Evolutionary conservation across 768 basidiomycete species (phyloP), one percentile per base, ranked within the genome.

Genomic region (Panellus pusillus): DNA sequence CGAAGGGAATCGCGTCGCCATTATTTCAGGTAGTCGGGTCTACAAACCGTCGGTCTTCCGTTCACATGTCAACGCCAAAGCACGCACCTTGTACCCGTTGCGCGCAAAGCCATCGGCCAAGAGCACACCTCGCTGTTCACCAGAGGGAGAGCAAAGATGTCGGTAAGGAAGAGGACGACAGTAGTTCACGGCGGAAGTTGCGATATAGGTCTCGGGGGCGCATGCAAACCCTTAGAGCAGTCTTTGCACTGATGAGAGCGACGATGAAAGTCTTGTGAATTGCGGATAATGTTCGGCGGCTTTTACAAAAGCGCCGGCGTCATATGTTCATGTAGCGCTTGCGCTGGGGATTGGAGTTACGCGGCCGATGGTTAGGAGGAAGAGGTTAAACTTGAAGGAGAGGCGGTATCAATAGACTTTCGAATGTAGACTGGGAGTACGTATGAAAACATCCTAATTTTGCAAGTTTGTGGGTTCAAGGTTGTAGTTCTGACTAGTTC

Each of bases 291-390:
- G n/a, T n/a, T n/a, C n/a, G n/a, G n/a, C n/a, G n/a, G n/a, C n/a
- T n/a, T n/a, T n/a, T n/a, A n/a, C n/a, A n/a, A n/a, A n/a, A n/a
- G n/a, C n/a, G n/a, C n/a, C n/a, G n/a, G n/a, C n/a, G n/a, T n/a
- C n/a, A n/a, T n/a, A n/a, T n/a, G n/a, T n/a, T n/a, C n/a, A n/a
- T n/a, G n/a, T n/a, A n/a, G n/a, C n/a, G 0, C 68, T 98, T 54
- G 78, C 74, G 2, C 63, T 81, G 6, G 95, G 87, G n/a, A 91
- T 97, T 57, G 67, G 83, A n/a, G 67, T 94, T 35, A 85, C 86
- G 18, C 84, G 81, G 66, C 93, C 93, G 29, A 90, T 95, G 74
- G 92, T 95, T 20, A 70, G 69, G 61, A 71, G 79, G 66, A 92
- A 89, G 67, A 72, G 69, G 58, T 68, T 91, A 62, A 76, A n/a